Evolutionary conservation across 2,329 filamentous ascomycete genomes (phyloP), one percentile per base, ranked within the genome.

Genomic region (Annulohypoxylon truncatum): DNA sequence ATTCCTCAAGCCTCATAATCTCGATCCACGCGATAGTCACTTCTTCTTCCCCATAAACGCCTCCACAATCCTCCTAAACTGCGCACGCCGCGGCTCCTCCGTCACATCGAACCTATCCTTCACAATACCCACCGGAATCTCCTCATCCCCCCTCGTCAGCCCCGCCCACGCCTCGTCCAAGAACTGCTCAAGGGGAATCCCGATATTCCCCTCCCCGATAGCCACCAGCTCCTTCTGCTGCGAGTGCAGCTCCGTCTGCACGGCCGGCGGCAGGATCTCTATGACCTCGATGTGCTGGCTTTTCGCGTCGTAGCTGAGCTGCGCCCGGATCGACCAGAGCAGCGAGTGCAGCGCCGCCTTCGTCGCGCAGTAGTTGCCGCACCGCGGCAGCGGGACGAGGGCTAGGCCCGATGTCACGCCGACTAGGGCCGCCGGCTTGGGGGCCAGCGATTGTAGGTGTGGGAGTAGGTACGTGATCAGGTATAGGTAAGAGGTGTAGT

Each of bases 271-370:
- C 12, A 83, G 76, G 38, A 87, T 73, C 74, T 88, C 84, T 26
- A 86, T 74, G 7, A 87, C 79, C 31, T 65, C 69, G 40, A 81
- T 64, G 59, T 78, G 77, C 2, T 66, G 61, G 9, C 73, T 77
- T 8, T 69, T 70, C 9, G 44, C 48, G 55, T 75, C 67, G 38
- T 48, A 53, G 7, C 69, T 67, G 15, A 86, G 75, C 72, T 84
- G 79, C 55, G 81, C 76, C 4, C 83, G 77, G 15, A 84, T 70
- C 42, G 78, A 81, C 62, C 84, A 78, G 22, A 79, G 71, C 53
- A 84, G 84, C 3, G 77, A 77, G 69, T 85, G 83, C 35, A 87
- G 73, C 2, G 85, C 85, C 0, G 84, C 81, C 71, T 87, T 88
- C 9, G 82, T 82, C 1, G 83, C 83, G 55, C 81, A 85, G 77